Conservation (phyloP, 2,329 filamentous ascomycete genomes). For the Trichoderma lentiforme region DNA sequence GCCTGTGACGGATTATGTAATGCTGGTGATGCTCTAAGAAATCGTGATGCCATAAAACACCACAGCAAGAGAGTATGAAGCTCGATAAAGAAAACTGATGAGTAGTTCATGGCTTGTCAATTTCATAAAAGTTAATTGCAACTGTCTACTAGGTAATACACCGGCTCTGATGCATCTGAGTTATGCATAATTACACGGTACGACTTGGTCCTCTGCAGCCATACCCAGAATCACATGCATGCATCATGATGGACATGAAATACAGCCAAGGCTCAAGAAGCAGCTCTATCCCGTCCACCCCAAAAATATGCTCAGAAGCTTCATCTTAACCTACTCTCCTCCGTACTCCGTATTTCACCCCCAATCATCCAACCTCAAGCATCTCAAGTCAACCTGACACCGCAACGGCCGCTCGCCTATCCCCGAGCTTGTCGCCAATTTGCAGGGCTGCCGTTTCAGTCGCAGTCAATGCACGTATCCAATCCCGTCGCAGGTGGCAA, state of each 20-base stretch:
- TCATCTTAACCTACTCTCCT: neutral
- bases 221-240: neutral
- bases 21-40: neutral
- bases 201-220: neutral
- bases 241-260: neutral
- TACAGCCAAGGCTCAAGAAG: neutral
- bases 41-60: neutral
- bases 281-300: neutral
- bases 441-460: slow-evolving; percentile 8
- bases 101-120: neutral
- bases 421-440: neutral
- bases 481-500: neutral
- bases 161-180: neutral
- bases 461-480: neutral
- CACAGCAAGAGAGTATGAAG: neutral
- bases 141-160: neutral
- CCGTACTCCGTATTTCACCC: neutral
- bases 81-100: neutral
- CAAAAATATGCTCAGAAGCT: neutral
- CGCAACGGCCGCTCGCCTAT: neutral
- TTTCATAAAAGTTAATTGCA: neutral
- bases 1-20: neutral
- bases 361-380: neutral
- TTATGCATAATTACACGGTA: neutral
- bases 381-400: neutral